phyloP scores from a whole-genome alignment of 2,329 filamentous ascomycete species.

The Drechslerella dactyloides region DNA sequence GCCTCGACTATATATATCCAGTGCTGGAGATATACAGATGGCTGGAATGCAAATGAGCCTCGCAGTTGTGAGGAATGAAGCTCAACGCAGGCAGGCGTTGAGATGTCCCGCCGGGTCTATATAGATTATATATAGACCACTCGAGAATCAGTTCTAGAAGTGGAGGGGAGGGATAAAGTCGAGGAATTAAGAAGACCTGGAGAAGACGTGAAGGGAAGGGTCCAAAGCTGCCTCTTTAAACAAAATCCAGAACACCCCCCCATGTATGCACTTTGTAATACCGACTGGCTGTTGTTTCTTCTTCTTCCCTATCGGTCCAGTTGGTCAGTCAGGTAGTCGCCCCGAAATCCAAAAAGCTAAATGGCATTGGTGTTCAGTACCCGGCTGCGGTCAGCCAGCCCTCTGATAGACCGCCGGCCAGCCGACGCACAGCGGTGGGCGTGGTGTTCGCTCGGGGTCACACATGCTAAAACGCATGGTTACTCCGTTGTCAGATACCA shows the following conservation, averaged over 20 bases:
- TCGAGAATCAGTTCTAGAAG: neutral
- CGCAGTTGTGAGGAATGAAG: neutral
- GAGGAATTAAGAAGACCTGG: neutral
- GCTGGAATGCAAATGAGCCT: constrained; percentile 1
- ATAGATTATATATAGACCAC: too few species aligned
- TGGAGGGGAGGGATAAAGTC: constrained; percentile 9
- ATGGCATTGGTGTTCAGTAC: constrained; percentile 10
- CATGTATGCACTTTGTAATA: neutral
- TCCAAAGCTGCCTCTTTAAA: constrained; percentile 51
- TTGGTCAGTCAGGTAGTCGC: neutral
- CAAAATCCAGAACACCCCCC: constrained; percentile 17
- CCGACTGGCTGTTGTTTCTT: neutral
- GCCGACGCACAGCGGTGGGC: constrained; percentile 15
- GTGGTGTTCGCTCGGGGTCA: constrained; percentile 33
- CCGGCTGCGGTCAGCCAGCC: constrained; percentile 14
- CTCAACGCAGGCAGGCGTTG: too few species aligned
- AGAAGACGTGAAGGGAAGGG: constrained; percentile 4
- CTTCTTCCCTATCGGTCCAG: constrained; percentile 19
- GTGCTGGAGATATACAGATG: neutral
- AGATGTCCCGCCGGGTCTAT: too few species aligned
- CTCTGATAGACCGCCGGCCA: constrained; percentile 37
- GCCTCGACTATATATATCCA: neutral
- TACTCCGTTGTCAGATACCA: constrained; percentile 5
- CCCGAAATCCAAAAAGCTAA: constrained; percentile 7
- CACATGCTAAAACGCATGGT: constrained; percentile 44